Conservation (phyloP, 176 grass and related monocot genomes). For the Pontederia crassipes region DNA sequence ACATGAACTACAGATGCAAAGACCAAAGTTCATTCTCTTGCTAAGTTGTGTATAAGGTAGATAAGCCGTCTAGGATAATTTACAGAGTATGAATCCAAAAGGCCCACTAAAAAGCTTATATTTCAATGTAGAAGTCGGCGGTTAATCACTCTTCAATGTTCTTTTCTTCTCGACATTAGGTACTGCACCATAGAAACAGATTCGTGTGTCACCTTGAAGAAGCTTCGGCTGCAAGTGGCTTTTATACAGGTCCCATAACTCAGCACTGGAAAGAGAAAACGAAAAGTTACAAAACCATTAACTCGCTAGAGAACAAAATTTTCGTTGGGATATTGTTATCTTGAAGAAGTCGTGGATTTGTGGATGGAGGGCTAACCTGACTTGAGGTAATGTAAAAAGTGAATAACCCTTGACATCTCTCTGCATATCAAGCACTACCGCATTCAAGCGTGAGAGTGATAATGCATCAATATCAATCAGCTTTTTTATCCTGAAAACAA, state of each 20-base stretch:
- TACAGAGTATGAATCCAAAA: no score
- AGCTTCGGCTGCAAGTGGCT: constrained; percentile 60
- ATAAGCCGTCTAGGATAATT: no score
- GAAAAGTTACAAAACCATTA: neutral
- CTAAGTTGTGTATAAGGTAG: no score
- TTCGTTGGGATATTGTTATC: neutral
- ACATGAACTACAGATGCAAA: no score
- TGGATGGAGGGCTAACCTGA: constrained; percentile 39
- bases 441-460: constrained; percentile 54
- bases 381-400: constrained; percentile 88
- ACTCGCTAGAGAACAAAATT: constrained; percentile 3
- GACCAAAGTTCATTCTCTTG: no score
- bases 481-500: constrained; percentile 73
- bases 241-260: constrained; percentile 88
- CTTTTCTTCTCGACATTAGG: constrained; percentile 12
- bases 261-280: constrained; percentile 39
- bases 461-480: constrained; percentile 83
- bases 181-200: constrained; percentile 80
- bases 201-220: constrained; percentile 31
- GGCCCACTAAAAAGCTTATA: no score
- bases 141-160: neutral
- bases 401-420: constrained; percentile 83
- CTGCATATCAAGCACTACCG: constrained; percentile 80
- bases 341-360: neutral
- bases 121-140: no score